phyloP scores from a whole-genome alignment of 345 rosid species.

The Alliaria petiolata region DNA sequence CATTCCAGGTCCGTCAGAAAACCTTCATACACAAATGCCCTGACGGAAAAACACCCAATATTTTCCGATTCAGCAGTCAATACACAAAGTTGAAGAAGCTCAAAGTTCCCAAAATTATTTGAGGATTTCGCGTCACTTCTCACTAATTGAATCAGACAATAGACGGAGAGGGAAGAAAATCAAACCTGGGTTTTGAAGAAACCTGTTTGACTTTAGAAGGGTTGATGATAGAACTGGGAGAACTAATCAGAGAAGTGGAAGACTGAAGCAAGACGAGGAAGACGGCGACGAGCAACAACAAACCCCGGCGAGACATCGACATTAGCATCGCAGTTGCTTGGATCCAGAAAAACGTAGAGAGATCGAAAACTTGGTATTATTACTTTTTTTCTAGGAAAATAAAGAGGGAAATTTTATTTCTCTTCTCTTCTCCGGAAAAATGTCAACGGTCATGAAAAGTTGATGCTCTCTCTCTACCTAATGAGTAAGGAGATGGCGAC shows the following conservation, averaged over 20 bases:
- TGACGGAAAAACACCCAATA: slow-evolving; percentile 11
- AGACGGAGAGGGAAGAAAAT: not conserved
- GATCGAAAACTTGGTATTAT: not conserved
- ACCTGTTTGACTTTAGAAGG: slow-evolving; percentile 85
- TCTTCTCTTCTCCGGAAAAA: slow-evolving; percentile 19
- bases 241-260: slow-evolving; percentile 41
- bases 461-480: slow-evolving; percentile 28
- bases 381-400: not conserved
- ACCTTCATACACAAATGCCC: slow-evolving; percentile 93
- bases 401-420: slow-evolving; percentile 15
- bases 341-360: slow-evolving; percentile 14
- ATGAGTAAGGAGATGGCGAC: slow-evolving; percentile 28
- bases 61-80: not conserved
- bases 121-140: not conserved
- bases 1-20: slow-evolving; percentile 90
- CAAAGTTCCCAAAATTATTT: slow-evolving; percentile 8
- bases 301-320: not conserved
- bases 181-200: slow-evolving; percentile 82
- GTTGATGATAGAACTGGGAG: slow-evolving; percentile 64
- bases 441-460: slow-evolving; percentile 33
- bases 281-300: slow-evolving; percentile 35
- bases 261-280: slow-evolving; percentile 37
- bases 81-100: not conserved
- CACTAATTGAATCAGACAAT: not conserved
- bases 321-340: not conserved